phyloP scores from a whole-genome alignment of 306 rosid species.

The Dalbergia cultrata region DNA sequence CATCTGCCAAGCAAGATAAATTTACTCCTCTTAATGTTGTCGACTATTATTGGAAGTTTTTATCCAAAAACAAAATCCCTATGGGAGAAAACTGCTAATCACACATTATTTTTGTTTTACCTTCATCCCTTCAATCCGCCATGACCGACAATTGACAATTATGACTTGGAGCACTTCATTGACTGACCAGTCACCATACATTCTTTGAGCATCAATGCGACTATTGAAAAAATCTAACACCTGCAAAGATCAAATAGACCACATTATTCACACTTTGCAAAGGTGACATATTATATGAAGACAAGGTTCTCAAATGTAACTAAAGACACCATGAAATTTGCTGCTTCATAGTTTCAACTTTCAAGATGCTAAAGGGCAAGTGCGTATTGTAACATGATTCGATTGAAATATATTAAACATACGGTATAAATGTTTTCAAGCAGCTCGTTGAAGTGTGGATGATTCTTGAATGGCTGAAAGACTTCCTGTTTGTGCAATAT shows the following conservation, averaged over 20 bases:
- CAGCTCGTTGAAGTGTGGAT: conserved; percentile 71
- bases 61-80: too few relatives aligned
- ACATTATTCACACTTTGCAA: neutral
- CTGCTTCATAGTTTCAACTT: conserved; percentile 19
- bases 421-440: conserved; percentile 82
- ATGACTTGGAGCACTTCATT: too few relatives aligned
- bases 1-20: conserved; percentile 58
- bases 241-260: conserved; percentile 49
- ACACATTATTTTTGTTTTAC: too few relatives aligned
- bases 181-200: too few relatives aligned
- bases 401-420: conserved; percentile 31
- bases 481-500: too few relatives aligned
- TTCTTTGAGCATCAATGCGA: conserved; percentile 67
- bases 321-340: neutral
- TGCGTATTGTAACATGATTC: neutral
- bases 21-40: too few relatives aligned
- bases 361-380: too few relatives aligned
- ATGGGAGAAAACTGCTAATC: too few relatives aligned
- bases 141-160: too few relatives aligned
- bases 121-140: too few relatives aligned
- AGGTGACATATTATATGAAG: conserved; percentile 7
- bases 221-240: conserved; percentile 84
- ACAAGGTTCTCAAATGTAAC: neutral
- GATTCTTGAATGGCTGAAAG: too few relatives aligned
- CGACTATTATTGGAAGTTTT: neutral